phyloP scores from a whole-genome alignment of 2,329 filamentous ascomycete genomes.

The Cladosporium oxysporum region DNA sequence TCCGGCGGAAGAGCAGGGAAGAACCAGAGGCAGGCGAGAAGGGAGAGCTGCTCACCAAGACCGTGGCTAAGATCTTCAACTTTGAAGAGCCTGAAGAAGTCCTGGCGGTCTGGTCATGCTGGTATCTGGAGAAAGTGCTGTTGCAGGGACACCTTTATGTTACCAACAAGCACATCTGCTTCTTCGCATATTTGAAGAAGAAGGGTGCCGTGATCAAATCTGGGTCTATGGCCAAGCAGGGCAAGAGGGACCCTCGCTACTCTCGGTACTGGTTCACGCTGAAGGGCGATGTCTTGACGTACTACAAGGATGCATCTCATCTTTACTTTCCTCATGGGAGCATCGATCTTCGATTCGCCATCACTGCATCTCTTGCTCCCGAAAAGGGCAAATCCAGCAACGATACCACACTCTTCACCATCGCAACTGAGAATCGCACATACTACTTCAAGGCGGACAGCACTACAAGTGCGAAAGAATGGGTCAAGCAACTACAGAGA shows the following conservation, averaged over 20 bases:
- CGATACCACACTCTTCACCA: constrained; percentile 73
- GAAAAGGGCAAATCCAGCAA: constrained; percentile 53
- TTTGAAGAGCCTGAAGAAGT: constrained; percentile 83
- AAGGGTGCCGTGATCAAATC: constrained; percentile 83
- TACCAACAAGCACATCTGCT: constrained; percentile 88
- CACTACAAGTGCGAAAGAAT: constrained; percentile 84
- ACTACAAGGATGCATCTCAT: constrained; percentile 80
- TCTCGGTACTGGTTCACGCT: constrained; percentile 91
- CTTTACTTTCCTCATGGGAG: constrained; percentile 90
- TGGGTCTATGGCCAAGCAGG: constrained; percentile 84
- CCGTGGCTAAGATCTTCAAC: constrained; percentile 65
- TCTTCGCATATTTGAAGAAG: constrained; percentile 95
- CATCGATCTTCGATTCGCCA: constrained; percentile 88
- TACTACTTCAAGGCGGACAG: constrained; percentile 92
- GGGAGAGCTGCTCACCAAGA: not conserved
- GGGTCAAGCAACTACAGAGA: constrained; percentile 90
- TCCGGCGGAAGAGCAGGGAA: constrained; percentile 8
- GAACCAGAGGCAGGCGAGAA: not conserved
- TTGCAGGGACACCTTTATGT: constrained; percentile 96
- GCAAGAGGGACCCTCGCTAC: constrained; percentile 83
- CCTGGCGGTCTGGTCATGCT: constrained; percentile 90
- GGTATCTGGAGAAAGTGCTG: constrained; percentile 85
- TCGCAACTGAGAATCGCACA: constrained; percentile 78
- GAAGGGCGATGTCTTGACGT: constrained; percentile 88
- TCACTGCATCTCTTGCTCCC: constrained; percentile 71